phyloP scores from a whole-genome alignment of 768 basidiomycete genomes.

The Mycena alexandri region DNA sequence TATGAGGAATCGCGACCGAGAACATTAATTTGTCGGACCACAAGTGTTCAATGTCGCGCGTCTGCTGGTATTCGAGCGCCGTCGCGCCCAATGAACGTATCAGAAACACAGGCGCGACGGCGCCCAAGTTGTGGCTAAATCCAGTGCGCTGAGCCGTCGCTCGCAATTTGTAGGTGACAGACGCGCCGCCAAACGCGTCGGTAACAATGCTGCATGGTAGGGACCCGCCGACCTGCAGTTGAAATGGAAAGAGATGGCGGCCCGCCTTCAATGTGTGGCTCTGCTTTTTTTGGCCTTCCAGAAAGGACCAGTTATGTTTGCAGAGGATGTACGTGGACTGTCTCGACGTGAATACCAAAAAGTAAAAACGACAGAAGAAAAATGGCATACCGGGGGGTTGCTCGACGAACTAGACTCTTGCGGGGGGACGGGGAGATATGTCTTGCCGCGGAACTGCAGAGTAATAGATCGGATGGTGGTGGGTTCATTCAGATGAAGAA shows the following conservation, averaged over 20 bases:
- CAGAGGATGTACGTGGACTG: slow-evolving; percentile 71
- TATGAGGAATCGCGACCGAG: slow-evolving; percentile 91
- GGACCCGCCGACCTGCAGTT: slow-evolving; percentile 85
- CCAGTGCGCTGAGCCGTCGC: slow-evolving; percentile 84
- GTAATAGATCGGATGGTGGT: slow-evolving; percentile 88
- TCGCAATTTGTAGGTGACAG: slow-evolving; percentile 88
- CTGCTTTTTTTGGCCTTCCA: slow-evolving; percentile 83
- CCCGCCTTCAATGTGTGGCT: slow-evolving; percentile 94
- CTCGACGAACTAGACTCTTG: slow-evolving; percentile 68
- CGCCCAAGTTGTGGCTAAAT: slow-evolving; percentile 72
- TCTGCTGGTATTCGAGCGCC: slow-evolving; percentile 95
- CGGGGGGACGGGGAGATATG: slow-evolving; percentile 70
- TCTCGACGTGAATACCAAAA: no score
- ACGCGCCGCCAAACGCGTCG: slow-evolving; percentile 66
- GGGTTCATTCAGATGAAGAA: slow-evolving; percentile 82
- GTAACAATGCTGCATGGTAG: slow-evolving; percentile 84
- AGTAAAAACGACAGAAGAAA: no score
- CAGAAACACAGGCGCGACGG: slow-evolving; percentile 72
- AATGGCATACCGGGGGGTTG: slow-evolving; percentile 47
- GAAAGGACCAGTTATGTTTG: slow-evolving; percentile 93
- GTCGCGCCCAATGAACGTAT: slow-evolving; percentile 82
- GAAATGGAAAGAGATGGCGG: slow-evolving; percentile 92
- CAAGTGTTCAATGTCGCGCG: slow-evolving; percentile 93
- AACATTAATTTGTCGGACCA: slow-evolving; percentile 99
- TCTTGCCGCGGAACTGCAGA: slow-evolving; percentile 88